Conservation (phyloP, 805 yeast genomes). For the Myxozyma mucilagina region DNA sequence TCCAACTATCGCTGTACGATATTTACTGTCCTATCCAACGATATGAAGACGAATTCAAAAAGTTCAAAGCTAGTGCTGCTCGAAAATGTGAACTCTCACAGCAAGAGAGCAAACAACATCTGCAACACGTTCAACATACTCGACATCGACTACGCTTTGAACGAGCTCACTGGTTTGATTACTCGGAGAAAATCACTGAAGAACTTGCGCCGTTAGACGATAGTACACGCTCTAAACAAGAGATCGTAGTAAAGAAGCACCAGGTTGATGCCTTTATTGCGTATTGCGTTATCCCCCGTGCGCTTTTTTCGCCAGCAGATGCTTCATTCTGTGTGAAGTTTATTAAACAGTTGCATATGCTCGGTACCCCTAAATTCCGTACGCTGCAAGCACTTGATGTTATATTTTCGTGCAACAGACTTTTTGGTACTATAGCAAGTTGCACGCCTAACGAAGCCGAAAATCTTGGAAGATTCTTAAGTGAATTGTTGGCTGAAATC, state of each 20-base stretch:
- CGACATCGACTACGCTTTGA: slow-evolving; percentile 38
- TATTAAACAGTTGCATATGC: slow-evolving; percentile 51
- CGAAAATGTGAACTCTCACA: slow-evolving; percentile 20
- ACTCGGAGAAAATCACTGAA: not conserved
- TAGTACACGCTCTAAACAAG: slow-evolving; percentile 2
- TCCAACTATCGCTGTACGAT: slow-evolving; percentile 74
- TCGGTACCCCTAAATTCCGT: slow-evolving; percentile 45
- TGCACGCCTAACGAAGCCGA: slow-evolving; percentile 78
- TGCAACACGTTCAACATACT: slow-evolving; percentile 42
- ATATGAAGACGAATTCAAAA: slow-evolving; percentile 52
- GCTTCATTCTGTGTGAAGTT: slow-evolving; percentile 70
- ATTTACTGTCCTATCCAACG: slow-evolving; percentile 53
- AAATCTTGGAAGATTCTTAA: slow-evolving; percentile 72
- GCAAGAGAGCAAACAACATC: slow-evolving; percentile 50
- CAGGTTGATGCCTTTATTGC: slow-evolving; percentile 50
- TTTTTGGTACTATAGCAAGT: slow-evolving; percentile 62
- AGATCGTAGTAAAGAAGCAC: not conserved
- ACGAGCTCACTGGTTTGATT: slow-evolving; percentile 38
- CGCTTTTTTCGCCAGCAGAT: slow-evolving; percentile 76
- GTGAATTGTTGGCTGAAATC: slow-evolving; percentile 53
- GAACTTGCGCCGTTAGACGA: slow-evolving; percentile 2
- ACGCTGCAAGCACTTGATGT: slow-evolving; percentile 47
- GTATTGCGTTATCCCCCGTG: slow-evolving; percentile 71
- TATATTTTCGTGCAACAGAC: slow-evolving; percentile 38
- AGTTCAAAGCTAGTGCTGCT: slow-evolving; percentile 39